Percentiles rank a stretch among this genome's conserved stretches.
phyloP scores from a whole-genome alignment of 2,329 filamentous ascomycete species.

The Fusarium sambucinum region DNA sequence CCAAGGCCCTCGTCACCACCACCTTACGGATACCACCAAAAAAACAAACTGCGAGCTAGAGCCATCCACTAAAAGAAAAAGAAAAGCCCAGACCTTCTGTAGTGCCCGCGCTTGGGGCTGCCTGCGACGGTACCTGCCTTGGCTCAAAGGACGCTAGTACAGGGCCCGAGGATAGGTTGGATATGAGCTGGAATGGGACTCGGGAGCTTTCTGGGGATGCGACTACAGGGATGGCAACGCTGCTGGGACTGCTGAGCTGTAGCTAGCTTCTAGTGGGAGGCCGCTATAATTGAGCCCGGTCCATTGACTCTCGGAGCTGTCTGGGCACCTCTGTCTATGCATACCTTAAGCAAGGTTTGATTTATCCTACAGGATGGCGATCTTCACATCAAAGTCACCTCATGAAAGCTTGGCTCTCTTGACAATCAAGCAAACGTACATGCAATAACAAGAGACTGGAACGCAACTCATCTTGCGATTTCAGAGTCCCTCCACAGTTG shows the following conservation, averaged over 20 bases:
- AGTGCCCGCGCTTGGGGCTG: constrained; percentile 17
- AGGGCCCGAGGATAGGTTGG: constrained; percentile 19
- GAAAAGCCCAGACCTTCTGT: neutral
- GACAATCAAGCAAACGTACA: constrained; percentile 14
- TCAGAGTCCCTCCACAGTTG: constrained; percentile 10
- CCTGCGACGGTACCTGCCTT: constrained; percentile 34
- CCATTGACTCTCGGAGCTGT: neutral
- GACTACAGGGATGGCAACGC: constrained; percentile 30
- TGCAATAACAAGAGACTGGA: constrained; percentile 29
- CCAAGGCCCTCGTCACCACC: constrained; percentile 12
- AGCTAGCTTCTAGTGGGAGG: constrained; percentile 24
- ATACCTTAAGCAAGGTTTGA: neutral
- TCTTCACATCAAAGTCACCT: neutral
- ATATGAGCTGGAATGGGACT: constrained; percentile 35
- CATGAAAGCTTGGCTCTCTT: constrained; percentile 26
- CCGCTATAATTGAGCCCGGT: constrained; percentile 23
- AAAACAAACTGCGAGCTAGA: constrained; percentile 15
- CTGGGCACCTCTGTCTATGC: neutral
- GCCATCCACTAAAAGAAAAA: constrained; percentile 1
- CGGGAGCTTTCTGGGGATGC: constrained; percentile 23
- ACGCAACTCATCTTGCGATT: constrained; percentile 26
- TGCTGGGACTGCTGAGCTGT: constrained; percentile 29
- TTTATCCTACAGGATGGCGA: neutral
- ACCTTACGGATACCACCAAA: constrained; percentile 13
- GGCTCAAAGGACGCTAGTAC: constrained; percentile 23